phyloP scores from a whole-genome alignment of 2,329 filamentous ascomycete species.

The Fonsecaea nubica region DNA sequence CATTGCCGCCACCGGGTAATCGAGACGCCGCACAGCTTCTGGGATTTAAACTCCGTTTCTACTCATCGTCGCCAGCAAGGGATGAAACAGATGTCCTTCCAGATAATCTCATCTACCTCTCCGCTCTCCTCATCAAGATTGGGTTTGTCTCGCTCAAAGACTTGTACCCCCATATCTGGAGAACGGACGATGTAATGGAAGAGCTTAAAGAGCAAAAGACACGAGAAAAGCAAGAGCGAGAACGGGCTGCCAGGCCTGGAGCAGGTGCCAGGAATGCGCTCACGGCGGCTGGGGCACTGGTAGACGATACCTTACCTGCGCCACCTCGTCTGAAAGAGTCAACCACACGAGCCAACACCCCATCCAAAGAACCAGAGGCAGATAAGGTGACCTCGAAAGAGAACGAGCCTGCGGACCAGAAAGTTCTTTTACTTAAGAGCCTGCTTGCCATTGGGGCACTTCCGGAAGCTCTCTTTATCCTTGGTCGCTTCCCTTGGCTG shows the following conservation, averaged over 20 bases:
- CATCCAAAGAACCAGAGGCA: conserved; percentile 60
- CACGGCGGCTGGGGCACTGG: conserved; percentile 81
- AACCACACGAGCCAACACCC: conserved; percentile 58
- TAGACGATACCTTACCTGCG: conserved; percentile 74
- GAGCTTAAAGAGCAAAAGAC: conserved; percentile 71
- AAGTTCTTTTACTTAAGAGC: conserved; percentile 81
- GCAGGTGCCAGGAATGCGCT: conserved; percentile 79
- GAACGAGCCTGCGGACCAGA: conserved; percentile 81
- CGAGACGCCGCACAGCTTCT: conserved; percentile 90
- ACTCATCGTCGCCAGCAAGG: conserved; percentile 75
- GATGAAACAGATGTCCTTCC: conserved; percentile 79
- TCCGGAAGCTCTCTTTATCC: conserved; percentile 88
- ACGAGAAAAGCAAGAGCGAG: conserved; percentile 79
- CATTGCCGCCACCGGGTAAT: conserved; percentile 83
- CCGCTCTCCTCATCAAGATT: conserved; percentile 92
- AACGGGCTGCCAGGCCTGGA: conserved; percentile 72
- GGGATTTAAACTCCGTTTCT: conserved; percentile 96
- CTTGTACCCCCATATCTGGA: conserved; percentile 89
- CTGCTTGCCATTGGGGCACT: conserved; percentile 89
- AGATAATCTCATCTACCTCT: conserved; percentile 89
- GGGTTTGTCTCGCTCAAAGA: conserved; percentile 94
- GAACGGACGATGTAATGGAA: conserved; percentile 82
- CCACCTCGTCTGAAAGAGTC: conserved; percentile 60
- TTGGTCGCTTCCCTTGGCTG: conserved; percentile 92
- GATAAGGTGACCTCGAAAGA: conserved; percentile 51